These are phyloP conservation scores for Geotrichum carabidarum DNA, from an alignment of 1,139 yeast genomes.

Conservation along the genomic window DNA sequence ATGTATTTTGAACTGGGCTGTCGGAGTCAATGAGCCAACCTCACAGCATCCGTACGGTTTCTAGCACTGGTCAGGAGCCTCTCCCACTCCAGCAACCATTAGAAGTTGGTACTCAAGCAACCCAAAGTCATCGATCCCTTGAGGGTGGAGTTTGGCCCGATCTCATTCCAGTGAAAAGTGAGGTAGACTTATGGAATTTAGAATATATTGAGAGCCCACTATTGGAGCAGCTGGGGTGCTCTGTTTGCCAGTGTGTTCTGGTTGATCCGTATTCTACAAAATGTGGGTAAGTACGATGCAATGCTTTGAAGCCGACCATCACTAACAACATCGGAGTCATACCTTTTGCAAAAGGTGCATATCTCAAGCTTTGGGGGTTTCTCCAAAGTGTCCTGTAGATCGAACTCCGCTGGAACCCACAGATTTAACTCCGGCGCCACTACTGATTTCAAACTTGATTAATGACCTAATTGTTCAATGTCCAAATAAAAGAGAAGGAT, in stretches of 20 bases:
- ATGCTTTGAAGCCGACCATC: conserved; percentile 45
- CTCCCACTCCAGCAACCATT: no score
- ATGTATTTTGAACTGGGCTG: no score
- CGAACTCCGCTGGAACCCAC: conserved; percentile 45
- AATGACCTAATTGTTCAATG: conserved; percentile 59
- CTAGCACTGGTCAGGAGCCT: no score
- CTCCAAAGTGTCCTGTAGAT: conserved; percentile 55
- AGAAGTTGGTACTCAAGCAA: no score
- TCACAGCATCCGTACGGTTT: no score
- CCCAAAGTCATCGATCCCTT: no score
- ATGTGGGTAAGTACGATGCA: conserved; percentile 28
- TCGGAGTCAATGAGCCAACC: no score
- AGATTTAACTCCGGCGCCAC: conserved; percentile 58
- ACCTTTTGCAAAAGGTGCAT: conserved; percentile 35
- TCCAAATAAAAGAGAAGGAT: conserved; percentile 51
- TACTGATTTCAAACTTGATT: conserved; percentile 53
- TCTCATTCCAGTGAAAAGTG: neutral
- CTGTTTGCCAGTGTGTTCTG: conserved; percentile 36
- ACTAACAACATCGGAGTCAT: conserved; percentile 22
- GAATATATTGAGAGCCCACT: conserved; percentile 33
- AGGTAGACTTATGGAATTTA: conserved; percentile 26
- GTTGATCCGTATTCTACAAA: conserved; percentile 35
- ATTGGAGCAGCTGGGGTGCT: conserved; percentile 44
- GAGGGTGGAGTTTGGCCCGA: neutral
- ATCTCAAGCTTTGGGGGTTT: conserved; percentile 34